phyloP scores from a whole-genome alignment of 495 filamentous ascomycete species.

The Tirmania nivea region DNA sequence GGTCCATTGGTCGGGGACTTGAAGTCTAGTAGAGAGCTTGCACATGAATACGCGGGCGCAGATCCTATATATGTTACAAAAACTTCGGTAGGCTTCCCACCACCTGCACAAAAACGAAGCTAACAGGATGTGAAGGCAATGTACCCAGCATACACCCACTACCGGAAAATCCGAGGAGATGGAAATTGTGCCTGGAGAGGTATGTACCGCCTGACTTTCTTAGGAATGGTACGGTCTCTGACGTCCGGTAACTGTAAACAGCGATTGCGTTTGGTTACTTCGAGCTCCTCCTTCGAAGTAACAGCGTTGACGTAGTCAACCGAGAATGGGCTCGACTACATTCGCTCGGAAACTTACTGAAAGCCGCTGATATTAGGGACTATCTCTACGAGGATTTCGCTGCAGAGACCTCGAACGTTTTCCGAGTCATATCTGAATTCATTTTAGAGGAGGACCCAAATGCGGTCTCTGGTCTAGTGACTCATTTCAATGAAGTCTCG shows the following conservation, averaged over 20 bases:
- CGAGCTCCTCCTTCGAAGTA: constrained; percentile 49
- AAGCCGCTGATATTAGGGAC: constrained; percentile 40
- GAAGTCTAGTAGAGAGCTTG: constrained; percentile 53
- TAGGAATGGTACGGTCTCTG: constrained; percentile 1
- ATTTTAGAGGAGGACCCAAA: constrained; percentile 31
- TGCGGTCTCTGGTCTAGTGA: constrained; percentile 39
- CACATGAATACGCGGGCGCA: constrained; percentile 73
- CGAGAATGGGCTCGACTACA: constrained; percentile 49
- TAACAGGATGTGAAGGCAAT: constrained; percentile 35
- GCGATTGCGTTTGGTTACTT: constrained; percentile 87
- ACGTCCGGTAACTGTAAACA: constrained; percentile 22
- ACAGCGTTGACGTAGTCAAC: constrained; percentile 40
- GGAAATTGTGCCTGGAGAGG: constrained; percentile 97
- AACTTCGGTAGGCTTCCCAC: constrained; percentile 43
- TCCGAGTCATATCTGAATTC: constrained; percentile 33
- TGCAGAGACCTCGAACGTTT: constrained; percentile 45
- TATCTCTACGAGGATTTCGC: constrained; percentile 66
- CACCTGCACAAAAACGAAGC: neutral
- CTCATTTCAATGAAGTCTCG: constrained; percentile 56
- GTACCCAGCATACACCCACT: constrained; percentile 65
- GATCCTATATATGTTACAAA: constrained; percentile 70
- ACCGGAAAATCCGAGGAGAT: constrained; percentile 72
- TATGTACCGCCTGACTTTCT: constrained; percentile 23
- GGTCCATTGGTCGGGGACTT: constrained; percentile 64
- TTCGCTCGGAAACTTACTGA: constrained; percentile 46